Base-by-base conservation (phyloP, 2,329 filamentous ascomycete species). In the Cephalotrichum gorgonifer region DNA sequence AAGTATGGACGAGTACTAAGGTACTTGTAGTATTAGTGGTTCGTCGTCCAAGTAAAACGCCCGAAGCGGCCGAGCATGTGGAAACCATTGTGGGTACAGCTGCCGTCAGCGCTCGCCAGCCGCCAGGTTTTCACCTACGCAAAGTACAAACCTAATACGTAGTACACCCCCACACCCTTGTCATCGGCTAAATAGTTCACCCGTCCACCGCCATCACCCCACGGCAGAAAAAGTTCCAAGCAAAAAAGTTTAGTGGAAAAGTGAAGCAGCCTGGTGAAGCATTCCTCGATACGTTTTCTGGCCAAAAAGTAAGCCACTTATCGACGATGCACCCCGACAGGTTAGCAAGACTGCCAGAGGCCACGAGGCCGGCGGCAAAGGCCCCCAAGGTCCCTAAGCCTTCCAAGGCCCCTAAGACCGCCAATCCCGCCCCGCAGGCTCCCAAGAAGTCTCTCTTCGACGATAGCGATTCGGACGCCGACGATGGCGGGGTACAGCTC, bases 371-470 rank as follows among this genome's bases (percentile, higher is more conserved):
- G 30, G 30, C 30, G n/a, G 15, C 41, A 12, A 43, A 43, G 22
- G 41, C 23, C 23, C 41, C 41, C 22, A 43, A 43, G 41, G 22
- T n/a, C 28, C 14, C 28, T 14, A 15, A 26, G 25, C 11, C 9
- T 12, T 22, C 39, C 3, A 25, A 26, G 23, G 33, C 42, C 43
- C 50, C 27, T 22, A 42, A 14, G 47, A 47, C 23, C 52, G 47
- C 23, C 51, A 54, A 43, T 47, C n/a, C n/a, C n/a, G n/a, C 52
- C 27, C 52, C 57, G 48, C 66, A 65, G 52, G 63, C 62, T 31
- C 54, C 59, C 48, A 76, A 74, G 62, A 71, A 72, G 57, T 66
- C 61, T 27, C 64, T 81, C 28, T 72, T 83, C 44, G 77, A 81
- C 54, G 77, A 80, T 52, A 44, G 74, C 50, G 64, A 64, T 39